These are phyloP conservation scores for Chenopodium berlandieri DNA, from an alignment of 148 eudicot genomes.

Conservation along the genomic window DNA sequence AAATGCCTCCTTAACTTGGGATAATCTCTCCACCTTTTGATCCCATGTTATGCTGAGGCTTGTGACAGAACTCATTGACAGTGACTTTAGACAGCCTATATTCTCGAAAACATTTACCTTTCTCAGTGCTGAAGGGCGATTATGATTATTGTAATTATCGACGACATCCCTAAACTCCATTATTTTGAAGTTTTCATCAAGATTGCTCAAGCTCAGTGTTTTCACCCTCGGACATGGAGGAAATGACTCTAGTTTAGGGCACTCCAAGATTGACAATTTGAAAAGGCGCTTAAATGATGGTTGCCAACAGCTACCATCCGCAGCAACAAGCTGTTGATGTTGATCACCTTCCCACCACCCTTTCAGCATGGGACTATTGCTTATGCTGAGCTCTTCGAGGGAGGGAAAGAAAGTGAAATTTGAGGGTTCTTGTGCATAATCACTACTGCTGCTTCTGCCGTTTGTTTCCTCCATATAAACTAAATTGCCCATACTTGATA, in stretches of 20 bases:
- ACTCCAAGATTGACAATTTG: neutral
- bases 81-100: neutral
- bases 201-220: neutral
- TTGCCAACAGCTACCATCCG: neutral
- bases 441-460: neutral
- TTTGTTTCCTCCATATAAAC: constrained; percentile 18
- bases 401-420: constrained; percentile 22
- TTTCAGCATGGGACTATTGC: constrained; percentile 3
- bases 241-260: constrained; percentile 15
- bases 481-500: neutral
- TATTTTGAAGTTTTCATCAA: neutral
- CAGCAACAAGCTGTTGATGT: too few relatives aligned
- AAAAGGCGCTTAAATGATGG: constrained; percentile 17
- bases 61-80: neutral
- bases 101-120: neutral
- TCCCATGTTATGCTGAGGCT: constrained; percentile 2
- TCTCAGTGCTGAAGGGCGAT: neutral
- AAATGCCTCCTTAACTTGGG: constrained; percentile 6
- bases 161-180: too few relatives aligned
- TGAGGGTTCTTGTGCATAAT: too few relatives aligned
- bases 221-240: constrained; percentile 26
- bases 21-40: neutral
- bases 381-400: neutral
- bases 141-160: too few relatives aligned
- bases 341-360: constrained; percentile 24